These are phyloP conservation scores for Aspergillus spinulosporus DNA, from an alignment of 2,329 filamentous ascomycete species.

Conservation along the genomic window DNA sequence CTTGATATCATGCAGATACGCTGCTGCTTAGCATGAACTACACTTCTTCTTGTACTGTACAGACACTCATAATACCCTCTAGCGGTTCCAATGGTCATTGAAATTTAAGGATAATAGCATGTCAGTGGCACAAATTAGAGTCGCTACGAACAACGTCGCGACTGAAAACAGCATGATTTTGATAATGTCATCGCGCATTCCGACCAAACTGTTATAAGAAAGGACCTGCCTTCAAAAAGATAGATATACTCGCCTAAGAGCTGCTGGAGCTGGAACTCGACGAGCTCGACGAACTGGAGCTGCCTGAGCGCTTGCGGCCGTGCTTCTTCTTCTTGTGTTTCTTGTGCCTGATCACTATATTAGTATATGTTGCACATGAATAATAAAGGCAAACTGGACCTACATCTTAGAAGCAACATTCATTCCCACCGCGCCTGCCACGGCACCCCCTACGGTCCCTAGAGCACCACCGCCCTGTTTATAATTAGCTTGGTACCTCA, in stretches of 20 bases:
- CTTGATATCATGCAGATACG: background rate
- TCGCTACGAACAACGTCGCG: background rate
- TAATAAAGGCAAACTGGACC: constrained; percentile 9
- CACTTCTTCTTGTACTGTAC: too few species aligned
- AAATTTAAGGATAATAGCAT: constrained; percentile 9
- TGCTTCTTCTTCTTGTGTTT: constrained; percentile 31
- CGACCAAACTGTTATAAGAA: background rate
- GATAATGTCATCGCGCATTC: constrained; percentile 1
- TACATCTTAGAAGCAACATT: constrained; percentile 33
- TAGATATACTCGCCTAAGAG: constrained; percentile 12
- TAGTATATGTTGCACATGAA: constrained; percentile 6
- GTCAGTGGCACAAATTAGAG: background rate
- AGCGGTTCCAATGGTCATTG: background rate
- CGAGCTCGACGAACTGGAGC: constrained; percentile 20
- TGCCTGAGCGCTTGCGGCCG: constrained; percentile 19
- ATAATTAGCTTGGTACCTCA: too few species aligned
- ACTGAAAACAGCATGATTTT: constrained; percentile 2
- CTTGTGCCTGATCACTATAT: constrained; percentile 23
- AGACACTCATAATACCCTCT: background rate
- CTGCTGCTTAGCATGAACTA: background rate
- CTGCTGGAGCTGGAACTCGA: constrained; percentile 27
- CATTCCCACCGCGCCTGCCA: constrained; percentile 36
- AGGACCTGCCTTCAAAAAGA: constrained; percentile 4
- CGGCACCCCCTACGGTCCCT: constrained; percentile 35
- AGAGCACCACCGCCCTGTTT: constrained; percentile 30